Evolutionary conservation across 2,329 filamentous ascomycete genomes (phyloP).

Genomic region (Verticillium alfalfae): DNA sequence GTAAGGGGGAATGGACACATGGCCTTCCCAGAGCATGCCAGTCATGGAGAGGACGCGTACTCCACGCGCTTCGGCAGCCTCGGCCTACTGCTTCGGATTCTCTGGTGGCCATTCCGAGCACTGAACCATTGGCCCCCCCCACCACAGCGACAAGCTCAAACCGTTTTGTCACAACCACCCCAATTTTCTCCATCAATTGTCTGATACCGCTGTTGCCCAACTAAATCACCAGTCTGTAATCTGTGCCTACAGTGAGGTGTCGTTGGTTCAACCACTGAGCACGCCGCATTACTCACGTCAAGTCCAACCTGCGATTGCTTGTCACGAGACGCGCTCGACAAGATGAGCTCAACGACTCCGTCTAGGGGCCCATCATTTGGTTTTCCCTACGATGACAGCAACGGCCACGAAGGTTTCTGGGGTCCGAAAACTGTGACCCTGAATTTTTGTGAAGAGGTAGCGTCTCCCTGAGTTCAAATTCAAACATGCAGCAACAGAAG

Average conservation of each 20-base stretch:
- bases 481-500: neutral
- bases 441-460: conserved; percentile 76
- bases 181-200: no score
- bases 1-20: neutral
- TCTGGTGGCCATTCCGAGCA: no score
- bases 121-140: neutral
- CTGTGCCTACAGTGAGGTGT: neutral
- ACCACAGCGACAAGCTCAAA: neutral
- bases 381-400: conserved; percentile 8
- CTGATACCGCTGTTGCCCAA: no score
- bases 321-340: neutral
- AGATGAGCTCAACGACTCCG: neutral
- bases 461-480: neutral
- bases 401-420: conserved; percentile 50
- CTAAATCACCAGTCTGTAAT: no score
- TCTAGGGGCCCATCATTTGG: neutral
- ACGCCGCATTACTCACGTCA: neutral
- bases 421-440: conserved; percentile 65
- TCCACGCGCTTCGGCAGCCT: neutral
- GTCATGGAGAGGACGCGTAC: neutral
- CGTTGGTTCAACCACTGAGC: neutral
- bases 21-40: neutral
- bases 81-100: neutral
- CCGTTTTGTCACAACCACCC: no score
- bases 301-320: neutral